Conservation (phyloP, 2,329 filamentous ascomycete species). For the Diaporthe longicolla region DNA sequence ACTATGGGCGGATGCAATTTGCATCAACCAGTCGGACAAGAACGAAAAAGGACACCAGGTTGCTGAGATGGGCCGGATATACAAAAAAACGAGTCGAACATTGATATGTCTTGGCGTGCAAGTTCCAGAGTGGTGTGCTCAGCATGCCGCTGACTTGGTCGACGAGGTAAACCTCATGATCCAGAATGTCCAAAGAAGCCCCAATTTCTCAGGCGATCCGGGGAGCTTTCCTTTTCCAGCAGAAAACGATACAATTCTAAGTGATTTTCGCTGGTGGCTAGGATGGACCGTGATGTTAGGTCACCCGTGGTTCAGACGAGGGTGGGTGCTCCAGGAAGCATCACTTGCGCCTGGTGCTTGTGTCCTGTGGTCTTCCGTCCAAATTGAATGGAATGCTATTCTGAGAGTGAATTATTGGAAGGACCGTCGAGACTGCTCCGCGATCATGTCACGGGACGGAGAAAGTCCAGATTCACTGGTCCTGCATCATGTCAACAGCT, state of each 20-base stretch:
- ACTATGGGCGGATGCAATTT: constrained; percentile 12
- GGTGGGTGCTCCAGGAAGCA: neutral
- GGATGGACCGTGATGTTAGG: neutral
- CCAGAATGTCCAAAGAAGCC: neutral
- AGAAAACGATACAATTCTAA: neutral
- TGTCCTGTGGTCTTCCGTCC: neutral
- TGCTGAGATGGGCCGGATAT: constrained; percentile 10
- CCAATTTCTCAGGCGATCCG: neutral
- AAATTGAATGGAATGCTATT: neutral
- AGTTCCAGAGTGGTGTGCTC: neutral
- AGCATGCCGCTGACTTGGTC: neutral
- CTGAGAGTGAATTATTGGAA: neutral
- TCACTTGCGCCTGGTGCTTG: neutral
- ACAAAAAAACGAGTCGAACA: neutral
- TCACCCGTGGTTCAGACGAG: neutral
- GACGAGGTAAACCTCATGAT: neutral
- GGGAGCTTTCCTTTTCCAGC: neutral
- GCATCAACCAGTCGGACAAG: constrained; percentile 29
- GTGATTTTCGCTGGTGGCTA: neutral
- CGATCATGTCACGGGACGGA: neutral
- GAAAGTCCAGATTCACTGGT: neutral
- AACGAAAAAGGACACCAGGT: constrained; percentile 24
- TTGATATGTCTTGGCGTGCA: constrained; percentile 33
- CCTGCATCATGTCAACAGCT: neutral
- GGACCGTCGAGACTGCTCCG: neutral